Conservation (phyloP, 2,329 filamentous ascomycete species). For the Pseudogymnoascus sp. region DNA sequence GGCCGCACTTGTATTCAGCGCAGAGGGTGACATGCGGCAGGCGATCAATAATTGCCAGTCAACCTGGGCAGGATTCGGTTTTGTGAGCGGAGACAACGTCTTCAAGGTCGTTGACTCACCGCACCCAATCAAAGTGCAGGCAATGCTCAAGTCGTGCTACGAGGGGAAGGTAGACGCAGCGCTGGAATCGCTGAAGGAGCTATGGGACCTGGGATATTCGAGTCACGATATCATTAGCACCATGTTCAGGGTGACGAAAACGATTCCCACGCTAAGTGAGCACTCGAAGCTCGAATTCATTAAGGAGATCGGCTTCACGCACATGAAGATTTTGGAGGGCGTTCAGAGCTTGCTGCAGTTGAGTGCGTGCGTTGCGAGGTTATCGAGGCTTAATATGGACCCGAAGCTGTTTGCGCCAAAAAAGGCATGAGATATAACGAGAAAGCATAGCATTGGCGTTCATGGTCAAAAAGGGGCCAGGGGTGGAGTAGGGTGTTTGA, state of each 20-base stretch:
- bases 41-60: conserved; percentile 98
- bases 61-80: conserved; percentile 85
- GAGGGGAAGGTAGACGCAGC: conserved; percentile 86
- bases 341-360: conserved; percentile 92
- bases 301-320: conserved; percentile 96
- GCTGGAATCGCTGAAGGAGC: conserved; percentile 74
- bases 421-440: conserved; percentile 20
- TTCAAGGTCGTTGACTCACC: conserved; percentile 96
- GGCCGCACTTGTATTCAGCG: conserved; percentile 92
- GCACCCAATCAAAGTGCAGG: conserved; percentile 96
- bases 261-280: conserved; percentile 82
- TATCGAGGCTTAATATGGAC: conserved; percentile 97
- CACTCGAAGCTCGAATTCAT: conserved; percentile 96
- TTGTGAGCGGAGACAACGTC: conserved; percentile 95
- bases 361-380: conserved; percentile 80
- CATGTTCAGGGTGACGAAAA: conserved; percentile 98
- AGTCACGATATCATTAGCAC: conserved; percentile 98
- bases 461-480: not conserved
- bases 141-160: conserved; percentile 95
- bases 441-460: conserved; percentile 24
- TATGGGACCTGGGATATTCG: conserved; percentile 95
- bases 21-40: conserved; percentile 97
- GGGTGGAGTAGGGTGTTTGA: not conserved
- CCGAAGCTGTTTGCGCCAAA: conserved; percentile 59
- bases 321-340: conserved; percentile 98